Evolutionary conservation across 2,329 filamentous ascomycete species (phyloP).

Genomic region (Calycina herbarum): DNA sequence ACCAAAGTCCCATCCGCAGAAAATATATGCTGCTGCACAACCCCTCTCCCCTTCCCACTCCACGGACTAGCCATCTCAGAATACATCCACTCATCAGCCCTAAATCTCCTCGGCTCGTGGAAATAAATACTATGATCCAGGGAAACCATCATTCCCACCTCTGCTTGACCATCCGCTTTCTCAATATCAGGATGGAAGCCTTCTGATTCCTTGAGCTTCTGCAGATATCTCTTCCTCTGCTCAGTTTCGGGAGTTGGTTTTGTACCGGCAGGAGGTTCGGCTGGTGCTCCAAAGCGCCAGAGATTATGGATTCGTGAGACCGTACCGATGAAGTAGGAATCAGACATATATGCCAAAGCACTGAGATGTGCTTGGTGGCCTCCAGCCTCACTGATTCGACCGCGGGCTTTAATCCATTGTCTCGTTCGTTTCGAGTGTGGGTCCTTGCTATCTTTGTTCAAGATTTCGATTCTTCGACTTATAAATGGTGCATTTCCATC

Average conservation of each 20-base stretch:
- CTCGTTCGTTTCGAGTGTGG: slow-evolving; percentile 68
- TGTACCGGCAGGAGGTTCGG: slow-evolving; percentile 6
- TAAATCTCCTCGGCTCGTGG: slow-evolving; percentile 58
- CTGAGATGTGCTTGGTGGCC: slow-evolving; percentile 80
- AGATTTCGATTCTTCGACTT: slow-evolving; percentile 54
- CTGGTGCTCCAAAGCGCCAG: slow-evolving; percentile 64
- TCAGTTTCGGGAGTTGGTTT: slow-evolving; percentile 14
- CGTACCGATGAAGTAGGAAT: slow-evolving; percentile 91
- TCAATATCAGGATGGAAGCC: slow-evolving; percentile 8
- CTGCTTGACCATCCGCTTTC: slow-evolving; percentile 43
- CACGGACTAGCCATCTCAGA: slow-evolving; percentile 79
- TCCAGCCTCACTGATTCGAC: slow-evolving; percentile 69
- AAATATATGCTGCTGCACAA: slow-evolving; percentile 76
- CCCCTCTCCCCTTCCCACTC: slow-evolving; percentile 73
- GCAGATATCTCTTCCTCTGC: slow-evolving; percentile 53
- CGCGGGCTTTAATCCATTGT: slow-evolving; percentile 74
- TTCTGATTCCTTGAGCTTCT: slow-evolving; percentile 37
- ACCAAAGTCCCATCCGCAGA: slow-evolving; percentile 69
- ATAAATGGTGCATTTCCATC: slow-evolving; percentile 53
- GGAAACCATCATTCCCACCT: slow-evolving; percentile 82
- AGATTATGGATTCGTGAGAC: slow-evolving; percentile 78
- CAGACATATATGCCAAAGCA: slow-evolving; percentile 89
- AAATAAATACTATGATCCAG: slow-evolving; percentile 75
- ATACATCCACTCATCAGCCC: slow-evolving; percentile 75
- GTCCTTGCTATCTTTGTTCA: slow-evolving; percentile 50